Base-by-base conservation (phyloP, 768 basidiomycete species). In the Boletellus emodensis region DNA sequence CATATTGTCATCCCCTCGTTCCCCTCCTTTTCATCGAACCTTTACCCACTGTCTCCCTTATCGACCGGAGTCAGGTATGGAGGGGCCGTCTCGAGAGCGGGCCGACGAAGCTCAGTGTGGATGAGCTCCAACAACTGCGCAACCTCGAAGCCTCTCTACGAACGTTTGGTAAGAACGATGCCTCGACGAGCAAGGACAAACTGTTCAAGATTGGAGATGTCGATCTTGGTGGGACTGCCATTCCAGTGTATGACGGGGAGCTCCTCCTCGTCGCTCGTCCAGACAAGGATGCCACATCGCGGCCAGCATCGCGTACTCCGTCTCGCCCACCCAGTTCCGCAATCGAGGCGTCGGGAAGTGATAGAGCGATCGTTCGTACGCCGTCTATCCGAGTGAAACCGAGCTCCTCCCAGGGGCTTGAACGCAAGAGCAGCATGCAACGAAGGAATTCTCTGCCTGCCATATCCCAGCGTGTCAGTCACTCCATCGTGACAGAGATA, bases 381-480 rank as follows among this genome's bases (percentile, higher is more conserved):
- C 87, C 89, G 2, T 89, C 87, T 4, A 88, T 91, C 46, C 82
- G 90, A 17, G 86, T 90, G 41, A 87, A 84, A 54, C 82, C 89
- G 0, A 78, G 81, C 26, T 76, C 82, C 0, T 82, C 83, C 0
- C 80, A 85, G 26, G 79, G 80, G 0, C 58, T 90, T 37, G 87
- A 90, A 38, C 79, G 89, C n/a, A 90, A 91, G 66, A 73, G 83
- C 15, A 90, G 87, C 58, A 61, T 84, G 48, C 83, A 85, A 1
- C 78, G 87, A 15, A 75, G 90, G 17, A 90, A 80, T 57, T 93
- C 90, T 1, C 68, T 93, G 8, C 90, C 90, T n/a, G 80, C 86
- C 0, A 74, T 91, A 10, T 84, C 87, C 0, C 79, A 80, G 20
- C 75, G 81, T 13, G 71, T 79, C 6, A 82, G 76, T 45, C 75